Evolutionary conservation across 1,139 yeast genomes (phyloP).

Genomic region (Scheffersomyces stambukii): DNA sequence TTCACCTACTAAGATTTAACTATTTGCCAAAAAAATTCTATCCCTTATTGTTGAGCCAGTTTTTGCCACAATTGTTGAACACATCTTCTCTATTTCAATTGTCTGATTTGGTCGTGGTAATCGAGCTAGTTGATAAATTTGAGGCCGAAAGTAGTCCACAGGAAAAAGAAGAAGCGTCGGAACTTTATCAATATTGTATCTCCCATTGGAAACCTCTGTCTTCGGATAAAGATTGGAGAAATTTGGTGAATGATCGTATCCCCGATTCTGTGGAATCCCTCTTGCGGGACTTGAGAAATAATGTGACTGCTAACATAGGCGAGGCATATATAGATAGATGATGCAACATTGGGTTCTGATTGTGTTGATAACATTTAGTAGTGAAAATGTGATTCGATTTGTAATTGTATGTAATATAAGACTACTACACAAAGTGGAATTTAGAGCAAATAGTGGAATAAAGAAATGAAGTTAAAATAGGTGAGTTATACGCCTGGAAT

Average conservation of each 20-base stretch:
- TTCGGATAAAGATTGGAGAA: slow-evolving; percentile 34
- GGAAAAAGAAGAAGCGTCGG: slow-evolving; percentile 27
- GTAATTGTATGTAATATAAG: too few relatives aligned
- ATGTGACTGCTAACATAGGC: slow-evolving; percentile 35
- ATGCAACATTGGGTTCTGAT: too few relatives aligned
- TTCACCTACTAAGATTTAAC: slow-evolving; percentile 57
- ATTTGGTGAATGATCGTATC: slow-evolving; percentile 13
- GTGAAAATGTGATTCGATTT: too few relatives aligned
- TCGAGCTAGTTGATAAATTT: slow-evolving; percentile 47
- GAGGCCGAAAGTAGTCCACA: slow-evolving; percentile 25
- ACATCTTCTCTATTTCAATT: slow-evolving; percentile 22
- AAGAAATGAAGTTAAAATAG: neutral
- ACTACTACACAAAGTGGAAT: too few relatives aligned
- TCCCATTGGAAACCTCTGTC: slow-evolving; percentile 17
- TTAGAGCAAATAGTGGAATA: slow-evolving; percentile 1
- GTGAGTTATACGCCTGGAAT: neutral
- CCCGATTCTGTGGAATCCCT: slow-evolving; percentile 20
- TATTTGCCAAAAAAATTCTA: slow-evolving; percentile 59
- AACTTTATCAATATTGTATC: slow-evolving; percentile 29
- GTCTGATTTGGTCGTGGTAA: slow-evolving; percentile 44
- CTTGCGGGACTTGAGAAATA: slow-evolving; percentile 26
- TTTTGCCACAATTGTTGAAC: slow-evolving; percentile 39
- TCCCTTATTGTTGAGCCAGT: slow-evolving; percentile 48
- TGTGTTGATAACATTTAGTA: too few relatives aligned
- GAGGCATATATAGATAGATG: slow-evolving; percentile 34